Evolutionary conservation across 169 alveolate genomes (phyloP), one percentile per base, ranked within the genome.

Genomic region (Babesia microti): DNA sequence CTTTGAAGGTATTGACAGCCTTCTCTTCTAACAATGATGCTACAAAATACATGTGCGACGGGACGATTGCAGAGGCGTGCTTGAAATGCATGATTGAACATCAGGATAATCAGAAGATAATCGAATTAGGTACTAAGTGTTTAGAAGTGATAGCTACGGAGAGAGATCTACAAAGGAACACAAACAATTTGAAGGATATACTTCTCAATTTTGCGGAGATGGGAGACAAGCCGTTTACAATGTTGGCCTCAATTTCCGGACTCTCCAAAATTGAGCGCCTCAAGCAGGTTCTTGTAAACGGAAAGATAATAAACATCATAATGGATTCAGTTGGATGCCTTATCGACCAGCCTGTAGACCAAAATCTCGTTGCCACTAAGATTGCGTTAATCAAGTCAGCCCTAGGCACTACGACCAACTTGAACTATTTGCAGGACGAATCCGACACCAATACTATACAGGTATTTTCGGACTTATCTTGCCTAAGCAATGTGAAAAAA

Each of bases 231-330:
- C 89, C 91, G 14, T 84, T 75, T 54, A 68, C 71, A 40, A 75
- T 75, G 15, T 52, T 87, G 41, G 93, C 94, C 4, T 92, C 94
- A 7, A 79, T 87, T 23, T 76, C 93, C 0, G 94, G 94, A 14
- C 65, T 87, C 7, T 76, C 84, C 43, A 71, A 85, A 36, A 76
- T 87, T 2, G 67, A 68, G 22, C 63, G 81, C 3, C 67, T 83
- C 27, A 56, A 78, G 27, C 78, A 60, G 22, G 65, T 46, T n/a
- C n/a, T n/a, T 33, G 47, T 59, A 33, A 52, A 45, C 33, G 51
- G 35, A n/a, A 59, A 54, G 12, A 36, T n/a, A n/a, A n/a, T n/a
- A n/a, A n/a, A n/a, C n/a, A n/a, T n/a, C n/a, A n/a, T n/a, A n/a
- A n/a, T n/a, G n/a, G n/a, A n/a, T n/a, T n/a, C n/a, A n/a, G n/a